Evolutionary conservation across 73 alveolate genomes (phyloP).

Genomic region (Paraurostyla sp.): DNA sequence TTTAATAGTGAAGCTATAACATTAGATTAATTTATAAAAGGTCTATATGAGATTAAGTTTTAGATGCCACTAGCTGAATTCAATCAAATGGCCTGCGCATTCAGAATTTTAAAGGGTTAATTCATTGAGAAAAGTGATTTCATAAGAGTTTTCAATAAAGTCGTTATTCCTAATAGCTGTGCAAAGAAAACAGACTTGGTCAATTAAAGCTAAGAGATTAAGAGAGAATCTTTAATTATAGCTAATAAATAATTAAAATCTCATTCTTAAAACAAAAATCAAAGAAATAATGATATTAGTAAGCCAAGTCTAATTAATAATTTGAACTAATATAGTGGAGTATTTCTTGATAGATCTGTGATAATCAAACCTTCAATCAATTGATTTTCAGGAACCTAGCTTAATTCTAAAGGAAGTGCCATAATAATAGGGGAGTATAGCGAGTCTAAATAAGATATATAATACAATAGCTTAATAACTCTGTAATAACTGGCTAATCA

Average conservation of each 20-base stretch:
- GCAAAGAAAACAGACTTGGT: not conserved
- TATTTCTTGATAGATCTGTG: not conserved
- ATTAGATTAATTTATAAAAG: not conserved
- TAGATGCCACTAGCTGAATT: constrained; percentile 18
- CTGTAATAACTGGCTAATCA: too few relatives aligned
- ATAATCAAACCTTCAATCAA: not conserved
- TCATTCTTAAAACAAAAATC: not conserved
- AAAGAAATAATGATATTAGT: not conserved
- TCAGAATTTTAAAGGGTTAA: constrained; percentile 15
- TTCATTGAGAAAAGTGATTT: constrained; percentile 23
- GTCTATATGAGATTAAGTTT: not conserved
- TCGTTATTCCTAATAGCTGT: not conserved
- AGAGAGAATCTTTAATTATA: not conserved
- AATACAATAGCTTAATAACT: too few relatives aligned
- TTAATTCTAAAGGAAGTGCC: too few relatives aligned
- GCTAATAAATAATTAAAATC: not conserved
- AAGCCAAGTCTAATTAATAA: not conserved
- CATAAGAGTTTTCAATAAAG: not conserved
- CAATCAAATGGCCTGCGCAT: not conserved
- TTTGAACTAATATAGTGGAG: not conserved
- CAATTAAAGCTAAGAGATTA: not conserved
- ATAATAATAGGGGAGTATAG: too few relatives aligned
- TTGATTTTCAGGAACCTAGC: too few relatives aligned
- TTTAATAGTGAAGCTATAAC: not conserved
- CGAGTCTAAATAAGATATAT: too few relatives aligned